phyloP scores from a whole-genome alignment of 768 basidiomycete species.

The Mycena kentingensis region DNA sequence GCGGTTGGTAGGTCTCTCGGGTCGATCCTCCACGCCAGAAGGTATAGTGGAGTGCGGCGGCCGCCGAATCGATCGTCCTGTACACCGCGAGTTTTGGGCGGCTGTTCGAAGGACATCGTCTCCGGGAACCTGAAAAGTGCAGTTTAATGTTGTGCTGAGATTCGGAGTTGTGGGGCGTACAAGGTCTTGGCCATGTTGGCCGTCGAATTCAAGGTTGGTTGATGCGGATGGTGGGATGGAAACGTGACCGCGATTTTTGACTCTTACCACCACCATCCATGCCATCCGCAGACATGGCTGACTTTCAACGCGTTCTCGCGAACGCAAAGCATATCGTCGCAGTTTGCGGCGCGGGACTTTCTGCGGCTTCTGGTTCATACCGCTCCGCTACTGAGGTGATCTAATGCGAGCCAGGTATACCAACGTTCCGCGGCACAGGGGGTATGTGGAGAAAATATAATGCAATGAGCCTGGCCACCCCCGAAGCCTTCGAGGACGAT shows the following conservation, averaged over 20 bases:
- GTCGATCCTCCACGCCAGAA: no score
- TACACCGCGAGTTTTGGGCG: no score
- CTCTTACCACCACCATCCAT: background rate
- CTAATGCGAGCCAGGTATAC: conserved; percentile 36
- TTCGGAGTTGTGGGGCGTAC: no score
- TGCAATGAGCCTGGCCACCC: conserved; percentile 54
- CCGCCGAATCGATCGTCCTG: no score
- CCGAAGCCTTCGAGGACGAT: conserved; percentile 48
- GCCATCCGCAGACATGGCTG: conserved; percentile 29
- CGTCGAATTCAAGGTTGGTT: no score
- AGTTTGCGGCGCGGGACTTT: conserved; percentile 61
- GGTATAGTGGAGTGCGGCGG: no score
- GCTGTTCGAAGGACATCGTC: no score
- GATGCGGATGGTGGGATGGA: no score
- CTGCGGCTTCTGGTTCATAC: conserved; percentile 57
- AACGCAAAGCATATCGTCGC: conserved; percentile 39
- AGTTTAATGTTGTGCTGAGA: no score
- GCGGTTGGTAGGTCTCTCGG: no score
- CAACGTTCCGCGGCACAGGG: conserved; percentile 55
- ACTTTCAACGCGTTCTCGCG: conserved; percentile 33
- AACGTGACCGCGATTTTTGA: background rate
- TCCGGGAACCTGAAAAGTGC: no score
- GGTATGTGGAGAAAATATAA: conserved; percentile 55
- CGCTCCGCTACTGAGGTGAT: conserved; percentile 9
- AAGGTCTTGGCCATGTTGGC: no score